Evolutionary conservation across 1,139 yeast species (phyloP).

Genomic region (Scheffersomyces segobiensis): DNA sequence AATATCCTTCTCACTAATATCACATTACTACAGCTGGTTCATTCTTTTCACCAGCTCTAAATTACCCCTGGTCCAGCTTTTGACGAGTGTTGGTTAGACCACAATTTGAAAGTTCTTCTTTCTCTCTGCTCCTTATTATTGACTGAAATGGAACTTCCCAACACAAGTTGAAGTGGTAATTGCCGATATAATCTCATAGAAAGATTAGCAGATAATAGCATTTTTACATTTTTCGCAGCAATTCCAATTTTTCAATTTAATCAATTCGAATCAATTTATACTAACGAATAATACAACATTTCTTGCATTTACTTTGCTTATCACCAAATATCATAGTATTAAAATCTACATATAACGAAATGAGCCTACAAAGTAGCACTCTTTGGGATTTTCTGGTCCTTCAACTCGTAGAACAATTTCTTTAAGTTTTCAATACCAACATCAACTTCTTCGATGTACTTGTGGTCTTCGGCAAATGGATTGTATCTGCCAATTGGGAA

Average conservation of each 20-base stretch:
- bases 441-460: conserved; percentile 24
- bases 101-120: not conserved
- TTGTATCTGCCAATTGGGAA: conserved; percentile 25
- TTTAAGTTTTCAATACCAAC: conserved; percentile 23
- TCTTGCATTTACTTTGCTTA: too few species aligned
- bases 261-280: too few species aligned
- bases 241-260: not conserved
- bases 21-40: not conserved
- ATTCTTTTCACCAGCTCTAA: not conserved
- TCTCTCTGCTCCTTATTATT: too few species aligned
- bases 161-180: too few species aligned
- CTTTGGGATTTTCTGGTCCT: conserved; percentile 5
- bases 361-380: not conserved
- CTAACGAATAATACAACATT: too few species aligned
- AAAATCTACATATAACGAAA: too few species aligned
- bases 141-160: too few species aligned
- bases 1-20: too few species aligned
- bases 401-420: conserved; percentile 26
- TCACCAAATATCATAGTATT: too few species aligned
- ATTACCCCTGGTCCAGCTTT: not conserved
- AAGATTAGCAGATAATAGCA: not conserved
- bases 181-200: too few species aligned
- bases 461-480: conserved; percentile 26
- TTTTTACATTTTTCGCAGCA: not conserved
- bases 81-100: not conserved